These are phyloP conservation scores for Aegilops sharonensis DNA, from an alignment of 176 grass and related monocot species.

Conservation along the genomic window DNA sequence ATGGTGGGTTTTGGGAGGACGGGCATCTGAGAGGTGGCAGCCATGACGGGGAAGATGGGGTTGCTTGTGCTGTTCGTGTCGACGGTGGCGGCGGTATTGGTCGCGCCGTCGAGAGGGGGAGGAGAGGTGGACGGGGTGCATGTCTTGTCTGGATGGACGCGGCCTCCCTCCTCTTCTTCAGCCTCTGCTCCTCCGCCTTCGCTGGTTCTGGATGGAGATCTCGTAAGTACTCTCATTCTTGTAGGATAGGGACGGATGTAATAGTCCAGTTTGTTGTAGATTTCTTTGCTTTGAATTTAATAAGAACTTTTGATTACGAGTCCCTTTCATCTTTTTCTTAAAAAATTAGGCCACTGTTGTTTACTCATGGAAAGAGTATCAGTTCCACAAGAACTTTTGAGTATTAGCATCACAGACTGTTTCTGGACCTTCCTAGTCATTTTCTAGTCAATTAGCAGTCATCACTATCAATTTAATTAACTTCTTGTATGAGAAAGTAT, in stretches of 20 bases:
- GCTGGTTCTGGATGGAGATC: slow-evolving; percentile 29
- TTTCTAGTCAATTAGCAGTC: not conserved
- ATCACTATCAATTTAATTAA: not conserved
- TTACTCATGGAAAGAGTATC: not conserved
- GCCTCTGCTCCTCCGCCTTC: not conserved
- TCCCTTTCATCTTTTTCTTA: not conserved
- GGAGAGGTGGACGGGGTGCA: not conserved
- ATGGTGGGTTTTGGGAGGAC: not conserved
- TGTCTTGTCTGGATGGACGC: slow-evolving; percentile 18
- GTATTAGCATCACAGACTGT: not conserved
- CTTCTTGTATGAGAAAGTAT: not conserved
- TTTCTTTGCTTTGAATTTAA: not conserved
- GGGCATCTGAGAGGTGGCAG: slow-evolving; percentile 16
- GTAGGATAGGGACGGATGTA: not conserved
- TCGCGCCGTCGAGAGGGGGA: not conserved
- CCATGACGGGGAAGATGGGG: slow-evolving; percentile 16
- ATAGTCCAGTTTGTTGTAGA: not conserved
- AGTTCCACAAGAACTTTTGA: not conserved
- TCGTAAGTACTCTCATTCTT: slow-evolving; percentile 25
- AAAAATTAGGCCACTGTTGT: not conserved
- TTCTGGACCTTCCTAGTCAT: not conserved
- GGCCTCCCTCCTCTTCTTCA: not conserved
- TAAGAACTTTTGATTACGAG: not conserved
- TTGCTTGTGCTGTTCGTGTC: slow-evolving; percentile 20
- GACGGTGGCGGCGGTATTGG: not conserved